Percentiles rank a stretch among this genome's conserved stretches.
Evolutionary conservation across 2,329 filamentous ascomycete species (phyloP).

Genomic region (Scleromitrula shiraiana): DNA sequence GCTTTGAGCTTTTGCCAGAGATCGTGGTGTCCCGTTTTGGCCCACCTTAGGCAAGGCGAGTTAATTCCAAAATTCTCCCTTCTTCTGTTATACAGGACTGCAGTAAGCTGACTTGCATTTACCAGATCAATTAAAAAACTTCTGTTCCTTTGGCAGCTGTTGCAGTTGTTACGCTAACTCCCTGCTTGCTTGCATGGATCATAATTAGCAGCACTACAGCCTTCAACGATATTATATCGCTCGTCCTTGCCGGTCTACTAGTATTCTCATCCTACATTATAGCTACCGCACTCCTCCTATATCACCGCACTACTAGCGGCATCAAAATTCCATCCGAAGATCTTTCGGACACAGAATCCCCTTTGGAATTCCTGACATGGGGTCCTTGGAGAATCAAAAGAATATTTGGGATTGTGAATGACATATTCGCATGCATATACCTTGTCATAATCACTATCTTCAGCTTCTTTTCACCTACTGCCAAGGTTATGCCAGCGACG

Average conservation of each 20-base stretch:
- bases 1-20: slow-evolving; percentile 37
- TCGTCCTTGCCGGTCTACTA: slow-evolving; percentile 22
- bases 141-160: background rate
- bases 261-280: slow-evolving; percentile 6
- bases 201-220: slow-evolving; percentile 41
- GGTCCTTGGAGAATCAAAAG: background rate
- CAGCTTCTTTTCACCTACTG: slow-evolving; percentile 2
- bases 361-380: background rate
- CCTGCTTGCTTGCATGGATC: slow-evolving; percentile 27
- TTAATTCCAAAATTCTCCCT: background rate
- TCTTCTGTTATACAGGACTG: slow-evolving; percentile 39
- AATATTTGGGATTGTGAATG: background rate
- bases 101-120: slow-evolving; percentile 41
- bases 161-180: background rate
- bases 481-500: background rate
- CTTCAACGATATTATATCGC: slow-evolving; percentile 42
- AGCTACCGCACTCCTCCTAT: background rate
- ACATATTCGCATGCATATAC: background rate
- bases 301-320: background rate
- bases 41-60: background rate
- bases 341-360: background rate
- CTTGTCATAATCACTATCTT: background rate
- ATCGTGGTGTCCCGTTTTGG: slow-evolving; percentile 19
- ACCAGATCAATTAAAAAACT: slow-evolving; percentile 14
- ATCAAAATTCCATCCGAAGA: background rate